Percentiles rank a stretch among this genome's conserved stretches.
These are phyloP conservation scores for Fonsecaea monophora DNA, from an alignment of 2,329 filamentous ascomycete genomes.

Conservation along the genomic window DNA sequence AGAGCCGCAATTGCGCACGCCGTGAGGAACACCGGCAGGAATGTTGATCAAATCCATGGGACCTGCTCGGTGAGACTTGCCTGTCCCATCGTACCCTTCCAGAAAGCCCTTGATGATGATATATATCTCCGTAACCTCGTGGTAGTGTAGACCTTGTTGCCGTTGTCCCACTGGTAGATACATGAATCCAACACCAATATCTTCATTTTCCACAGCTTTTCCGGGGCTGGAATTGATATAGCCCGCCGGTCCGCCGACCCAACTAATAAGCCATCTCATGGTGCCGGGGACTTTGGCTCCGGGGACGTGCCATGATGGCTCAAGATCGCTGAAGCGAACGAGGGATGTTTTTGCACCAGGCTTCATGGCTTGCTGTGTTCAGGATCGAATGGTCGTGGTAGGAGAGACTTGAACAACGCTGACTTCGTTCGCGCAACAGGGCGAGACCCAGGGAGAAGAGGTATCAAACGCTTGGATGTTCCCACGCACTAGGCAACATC, in stretches of 20 bases:
- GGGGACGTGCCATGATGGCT: not conserved
- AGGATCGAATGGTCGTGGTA: no score
- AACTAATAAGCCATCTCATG: not conserved
- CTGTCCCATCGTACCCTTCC: constrained; percentile 10
- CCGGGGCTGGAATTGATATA: not conserved
- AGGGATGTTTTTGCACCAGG: not conserved
- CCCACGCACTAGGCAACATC: no score
- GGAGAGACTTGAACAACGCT: no score
- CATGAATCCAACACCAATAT: not conserved
- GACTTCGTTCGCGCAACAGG: no score
- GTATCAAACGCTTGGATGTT: no score
- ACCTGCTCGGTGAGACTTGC: constrained; percentile 4
- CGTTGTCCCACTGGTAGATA: not conserved
- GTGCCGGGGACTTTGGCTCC: not conserved
- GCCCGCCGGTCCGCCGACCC: not conserved
- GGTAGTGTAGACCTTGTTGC: not conserved
- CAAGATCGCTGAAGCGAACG: not conserved
- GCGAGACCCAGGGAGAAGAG: no score
- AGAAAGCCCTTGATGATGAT: constrained; percentile 11
- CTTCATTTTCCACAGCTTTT: not conserved
- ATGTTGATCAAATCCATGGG: constrained; percentile 20
- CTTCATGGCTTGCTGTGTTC: no score
- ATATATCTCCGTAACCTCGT: constrained; percentile 11
- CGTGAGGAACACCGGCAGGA: constrained; percentile 16
- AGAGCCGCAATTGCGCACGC: constrained; percentile 1